These are phyloP conservation scores for Arabidopsis arenosa DNA, from an alignment of 345 rosid genomes.

Conservation along the genomic window DNA sequence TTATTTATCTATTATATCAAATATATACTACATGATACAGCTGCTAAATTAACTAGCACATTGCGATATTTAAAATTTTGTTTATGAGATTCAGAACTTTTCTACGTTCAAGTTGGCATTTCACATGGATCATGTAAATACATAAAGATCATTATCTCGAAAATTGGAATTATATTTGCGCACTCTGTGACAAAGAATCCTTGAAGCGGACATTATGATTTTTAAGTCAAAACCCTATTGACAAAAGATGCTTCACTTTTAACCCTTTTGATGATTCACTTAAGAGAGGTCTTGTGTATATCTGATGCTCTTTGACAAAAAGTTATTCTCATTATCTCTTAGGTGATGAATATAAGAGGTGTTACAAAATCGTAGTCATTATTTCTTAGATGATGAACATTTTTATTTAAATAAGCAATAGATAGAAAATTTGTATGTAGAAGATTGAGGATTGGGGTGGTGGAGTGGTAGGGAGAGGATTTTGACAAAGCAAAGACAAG, in stretches of 20 bases:
- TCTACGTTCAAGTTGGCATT: not conserved
- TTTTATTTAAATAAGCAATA: not conserved
- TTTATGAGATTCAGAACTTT: not conserved
- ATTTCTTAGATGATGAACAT: not conserved
- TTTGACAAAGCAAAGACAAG: conserved; percentile 42
- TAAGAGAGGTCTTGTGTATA: not conserved
- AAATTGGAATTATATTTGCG: not conserved
- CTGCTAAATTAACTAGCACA: not conserved
- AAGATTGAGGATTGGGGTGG: conserved; percentile 1
- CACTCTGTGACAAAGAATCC: conserved; percentile 3
- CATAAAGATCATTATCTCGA: not conserved
- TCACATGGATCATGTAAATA: not conserved
- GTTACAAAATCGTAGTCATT: not conserved
- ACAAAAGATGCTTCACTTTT: not conserved
- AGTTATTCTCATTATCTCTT: not conserved
- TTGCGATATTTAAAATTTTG: not conserved
- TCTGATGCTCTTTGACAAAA: no score
- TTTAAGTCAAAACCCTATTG: not conserved
- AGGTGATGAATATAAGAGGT: conserved; percentile 8
- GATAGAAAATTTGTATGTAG: not conserved
- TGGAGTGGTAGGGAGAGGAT: conserved; percentile 15
- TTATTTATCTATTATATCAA: not conserved
- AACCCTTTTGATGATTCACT: not conserved
- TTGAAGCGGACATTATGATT: not conserved
- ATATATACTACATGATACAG: not conserved